These are phyloP conservation scores for Sonneratia alba DNA, from an alignment of 345 rosid genomes.

Conservation along the genomic window DNA sequence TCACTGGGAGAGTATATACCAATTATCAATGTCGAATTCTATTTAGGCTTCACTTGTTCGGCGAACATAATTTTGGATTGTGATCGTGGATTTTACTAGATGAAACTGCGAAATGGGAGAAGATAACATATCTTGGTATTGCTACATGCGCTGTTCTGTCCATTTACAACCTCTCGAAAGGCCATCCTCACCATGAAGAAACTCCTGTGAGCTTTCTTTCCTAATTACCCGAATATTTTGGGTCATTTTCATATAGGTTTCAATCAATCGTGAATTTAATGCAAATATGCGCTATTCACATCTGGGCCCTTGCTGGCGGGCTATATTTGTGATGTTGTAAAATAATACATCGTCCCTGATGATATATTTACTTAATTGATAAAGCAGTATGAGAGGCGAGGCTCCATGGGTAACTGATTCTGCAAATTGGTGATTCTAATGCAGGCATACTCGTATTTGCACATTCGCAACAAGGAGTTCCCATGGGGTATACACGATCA, in stretches of 20 bases:
- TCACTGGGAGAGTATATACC: neutral
- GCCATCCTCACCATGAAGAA: conserved; percentile 81
- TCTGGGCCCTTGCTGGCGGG: neutral
- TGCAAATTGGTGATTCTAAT: conserved; percentile 1
- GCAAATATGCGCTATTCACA: too few relatives aligned
- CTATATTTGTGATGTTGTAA: neutral
- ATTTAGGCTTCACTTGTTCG: neutral
- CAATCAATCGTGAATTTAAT: neutral
- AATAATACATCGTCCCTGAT: neutral
- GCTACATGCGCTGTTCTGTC: conserved; percentile 53
- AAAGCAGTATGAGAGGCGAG: neutral
- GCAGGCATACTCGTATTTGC: conserved; percentile 83
- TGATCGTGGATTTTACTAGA: conserved; percentile 20
- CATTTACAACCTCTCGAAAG: conserved; percentile 49
- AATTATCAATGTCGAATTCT: neutral
- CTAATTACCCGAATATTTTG: neutral
- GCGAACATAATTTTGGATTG: neutral
- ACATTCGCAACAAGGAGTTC: conserved; percentile 95
- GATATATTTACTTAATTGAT: neutral
- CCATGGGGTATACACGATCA: conserved; percentile 75
- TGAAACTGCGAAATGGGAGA: conserved; percentile 91
- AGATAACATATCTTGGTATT: conserved; percentile 67
- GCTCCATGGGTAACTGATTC: too few relatives aligned
- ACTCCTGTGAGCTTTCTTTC: conserved; percentile 58
- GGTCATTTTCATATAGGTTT: neutral